phyloP scores from a whole-genome alignment of 1,284 basidiomycete species.

The Trametes sp. region DNA sequence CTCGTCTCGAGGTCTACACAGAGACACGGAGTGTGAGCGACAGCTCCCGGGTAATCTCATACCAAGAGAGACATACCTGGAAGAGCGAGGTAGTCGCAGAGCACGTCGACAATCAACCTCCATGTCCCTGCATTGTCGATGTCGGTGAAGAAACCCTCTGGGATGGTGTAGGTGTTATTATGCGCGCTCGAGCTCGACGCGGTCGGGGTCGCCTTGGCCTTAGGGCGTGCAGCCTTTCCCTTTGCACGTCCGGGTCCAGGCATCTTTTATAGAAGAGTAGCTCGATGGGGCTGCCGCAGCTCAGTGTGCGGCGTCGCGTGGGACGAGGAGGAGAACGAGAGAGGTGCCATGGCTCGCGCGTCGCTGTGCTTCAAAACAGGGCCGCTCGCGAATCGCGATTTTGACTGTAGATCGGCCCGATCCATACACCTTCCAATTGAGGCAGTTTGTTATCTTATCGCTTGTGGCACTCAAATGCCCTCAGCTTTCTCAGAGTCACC shows the following conservation, averaged over 20 bases:
- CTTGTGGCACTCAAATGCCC: not conserved
- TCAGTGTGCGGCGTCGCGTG: not conserved
- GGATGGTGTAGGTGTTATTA: constrained; percentile 16
- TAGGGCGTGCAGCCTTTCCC: constrained; percentile 10
- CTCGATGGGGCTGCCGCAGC: no score
- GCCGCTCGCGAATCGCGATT: constrained; percentile 16
- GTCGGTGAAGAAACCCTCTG: constrained; percentile 47
- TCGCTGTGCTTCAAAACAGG: not conserved
- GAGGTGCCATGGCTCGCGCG: not conserved
- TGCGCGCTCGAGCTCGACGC: constrained; percentile 7
- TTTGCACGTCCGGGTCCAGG: constrained; percentile 24
- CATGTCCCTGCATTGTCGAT: constrained; percentile 60
- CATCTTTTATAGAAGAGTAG: no score
- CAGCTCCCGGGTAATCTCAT: not conserved
- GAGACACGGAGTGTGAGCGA: not conserved
- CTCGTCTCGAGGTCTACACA: constrained; percentile 58
- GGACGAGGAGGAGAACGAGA: not conserved
- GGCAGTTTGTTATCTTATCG: constrained; percentile 29
- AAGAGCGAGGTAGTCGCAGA: constrained; percentile 58
- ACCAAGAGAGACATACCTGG: constrained; percentile 54
- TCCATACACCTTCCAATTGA: not conserved
- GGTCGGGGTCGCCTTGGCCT: constrained; percentile 6
- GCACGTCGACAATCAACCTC: constrained; percentile 52
- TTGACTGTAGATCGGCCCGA: constrained; percentile 15
- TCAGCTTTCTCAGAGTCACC: constrained; percentile 1